A percentile compares a stretch with the other conserved stretches of the same genome.
Conservation (phyloP, 192 early-diverging fungal species). For the Podila epicladia region DNA sequence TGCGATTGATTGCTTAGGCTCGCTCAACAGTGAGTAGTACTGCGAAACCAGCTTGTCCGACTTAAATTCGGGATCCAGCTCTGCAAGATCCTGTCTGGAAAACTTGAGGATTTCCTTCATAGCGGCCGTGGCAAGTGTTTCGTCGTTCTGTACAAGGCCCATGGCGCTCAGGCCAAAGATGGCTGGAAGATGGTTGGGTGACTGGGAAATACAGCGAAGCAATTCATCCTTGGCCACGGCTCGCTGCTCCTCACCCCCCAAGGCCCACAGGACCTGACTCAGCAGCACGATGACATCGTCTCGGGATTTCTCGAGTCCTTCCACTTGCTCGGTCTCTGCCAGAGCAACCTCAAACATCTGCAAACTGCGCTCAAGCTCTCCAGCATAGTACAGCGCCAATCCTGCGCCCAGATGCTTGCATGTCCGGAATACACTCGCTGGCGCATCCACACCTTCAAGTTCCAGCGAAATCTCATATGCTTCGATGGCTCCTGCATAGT, state of each 20-base stretch:
- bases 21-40: conserved; percentile 33
- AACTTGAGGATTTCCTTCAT: conserved; percentile 73
- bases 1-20: conserved; percentile 47
- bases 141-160: conserved; percentile 71
- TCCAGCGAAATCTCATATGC: conserved; percentile 59
- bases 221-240: conserved; percentile 83
- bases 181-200: conserved; percentile 66
- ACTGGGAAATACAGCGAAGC: conserved; percentile 68
- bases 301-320: conserved; percentile 56
- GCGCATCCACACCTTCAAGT: conserved; percentile 15
- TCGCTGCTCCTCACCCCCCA: conserved; percentile 82
- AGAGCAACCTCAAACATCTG: conserved; percentile 78
- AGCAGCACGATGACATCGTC: conserved; percentile 78
- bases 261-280: conserved; percentile 90
- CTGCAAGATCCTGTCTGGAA: conserved; percentile 52
- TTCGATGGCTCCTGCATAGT: conserved; percentile 67
- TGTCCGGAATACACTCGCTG: conserved; percentile 22
- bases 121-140: conserved; percentile 67
- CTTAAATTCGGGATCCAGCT: conserved; percentile 37
- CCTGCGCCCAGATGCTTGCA: conserved; percentile 72
- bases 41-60: conserved; percentile 36
- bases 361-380: conserved; percentile 73
- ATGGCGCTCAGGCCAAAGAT: conserved; percentile 76
- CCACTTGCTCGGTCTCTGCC: conserved; percentile 53
- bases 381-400: conserved; percentile 79